Conservation (phyloP, 768 basidiomycete genomes). For the Thelephora aurantiotincta region DNA sequence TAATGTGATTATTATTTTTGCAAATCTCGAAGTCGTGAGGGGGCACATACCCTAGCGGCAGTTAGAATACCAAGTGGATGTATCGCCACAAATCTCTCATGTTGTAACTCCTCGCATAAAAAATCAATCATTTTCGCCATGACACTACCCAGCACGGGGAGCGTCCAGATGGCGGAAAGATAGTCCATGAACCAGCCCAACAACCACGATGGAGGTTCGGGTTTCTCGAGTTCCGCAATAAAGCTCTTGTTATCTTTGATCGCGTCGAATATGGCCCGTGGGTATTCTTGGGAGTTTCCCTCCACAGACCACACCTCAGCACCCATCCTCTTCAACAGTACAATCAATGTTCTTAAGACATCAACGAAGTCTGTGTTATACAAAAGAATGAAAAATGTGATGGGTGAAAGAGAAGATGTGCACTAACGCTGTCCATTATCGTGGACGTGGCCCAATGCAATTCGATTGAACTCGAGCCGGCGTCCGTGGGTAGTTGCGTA, state of each 20-base stretch:
- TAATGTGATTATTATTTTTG: neutral
- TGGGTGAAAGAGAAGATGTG: slow-evolving; percentile 5
- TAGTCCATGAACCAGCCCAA: slow-evolving; percentile 55
- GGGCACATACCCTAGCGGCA: slow-evolving; percentile 43
- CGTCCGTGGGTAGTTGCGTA: slow-evolving; percentile 20
- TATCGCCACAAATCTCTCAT: slow-evolving; percentile 47
- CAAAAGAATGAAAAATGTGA: slow-evolving; percentile 2
- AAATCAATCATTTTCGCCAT: slow-evolving; percentile 61
- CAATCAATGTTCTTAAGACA: slow-evolving; percentile 42
- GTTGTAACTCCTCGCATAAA: slow-evolving; percentile 71
- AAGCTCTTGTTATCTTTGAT: slow-evolving; percentile 67
- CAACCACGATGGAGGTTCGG: slow-evolving; percentile 29
- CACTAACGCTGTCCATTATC: slow-evolving; percentile 47
- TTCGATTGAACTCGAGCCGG: slow-evolving; percentile 30
- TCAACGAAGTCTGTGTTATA: slow-evolving; percentile 37
- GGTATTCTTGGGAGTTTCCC: slow-evolving; percentile 55
- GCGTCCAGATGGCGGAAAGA: slow-evolving; percentile 38
- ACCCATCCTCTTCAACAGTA: slow-evolving; percentile 44
- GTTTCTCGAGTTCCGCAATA: slow-evolving; percentile 26
- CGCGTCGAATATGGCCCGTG: slow-evolving; percentile 66
- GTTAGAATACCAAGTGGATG: slow-evolving; percentile 46
- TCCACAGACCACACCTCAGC: slow-evolving; percentile 41
- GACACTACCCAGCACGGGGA: slow-evolving; percentile 36
- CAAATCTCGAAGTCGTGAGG: neutral
- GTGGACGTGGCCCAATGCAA: slow-evolving; percentile 48